Base-by-base conservation (phyloP, 805 yeast species). In the Wickerhamomyces kurtzmanii region DNA sequence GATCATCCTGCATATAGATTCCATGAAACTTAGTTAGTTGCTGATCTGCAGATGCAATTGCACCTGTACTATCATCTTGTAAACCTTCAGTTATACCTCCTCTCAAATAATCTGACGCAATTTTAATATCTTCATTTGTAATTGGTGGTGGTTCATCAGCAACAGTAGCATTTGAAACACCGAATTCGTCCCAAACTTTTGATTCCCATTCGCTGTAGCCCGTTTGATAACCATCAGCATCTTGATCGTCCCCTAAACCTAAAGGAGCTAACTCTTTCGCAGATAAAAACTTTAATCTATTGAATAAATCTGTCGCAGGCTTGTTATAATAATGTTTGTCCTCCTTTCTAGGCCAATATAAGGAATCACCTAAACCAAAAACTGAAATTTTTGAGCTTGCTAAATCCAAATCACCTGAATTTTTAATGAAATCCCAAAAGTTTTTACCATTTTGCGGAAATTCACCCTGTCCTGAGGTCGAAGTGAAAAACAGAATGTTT, bases 341-440 rank as follows among this genome's bases (percentile, higher is more conserved):
- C 56, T 89, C 94, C 54, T 84, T 83, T 59, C 97, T 74, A 43
- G 97, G 97, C 97, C 97, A 89, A 62, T 89, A 91, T 1, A 94
- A 78, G 1, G 94, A 78, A 51, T 91, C 97, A 15, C 99, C 99
- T 2, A 91, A 55, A 0, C 98, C 99, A 45, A 91, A 80, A 2
- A 85, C 86, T 48, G 72, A 72, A 27, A 23, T 94, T 95, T 42
- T 74, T 80, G 28, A 95, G 95, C 49, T 68, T 3, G 89, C 69
- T 39, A 86, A 62, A 12, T 58, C 51, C 8, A 83, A 40, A 45
- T 77, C 82, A 36, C 65, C 63, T 22, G 89, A 55, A 17, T 70
- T 71, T 32, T 83, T 66, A 40, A 91, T 51, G 36, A 79, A 73
- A 38, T 66, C 63, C 93, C 95, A 81, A 37, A 89, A 71, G 34